A percentile compares a stretch with the other conserved stretches of the same genome.
phyloP scores from a whole-genome alignment of 257 asterid species.

The Solanum medicagineum region DNA sequence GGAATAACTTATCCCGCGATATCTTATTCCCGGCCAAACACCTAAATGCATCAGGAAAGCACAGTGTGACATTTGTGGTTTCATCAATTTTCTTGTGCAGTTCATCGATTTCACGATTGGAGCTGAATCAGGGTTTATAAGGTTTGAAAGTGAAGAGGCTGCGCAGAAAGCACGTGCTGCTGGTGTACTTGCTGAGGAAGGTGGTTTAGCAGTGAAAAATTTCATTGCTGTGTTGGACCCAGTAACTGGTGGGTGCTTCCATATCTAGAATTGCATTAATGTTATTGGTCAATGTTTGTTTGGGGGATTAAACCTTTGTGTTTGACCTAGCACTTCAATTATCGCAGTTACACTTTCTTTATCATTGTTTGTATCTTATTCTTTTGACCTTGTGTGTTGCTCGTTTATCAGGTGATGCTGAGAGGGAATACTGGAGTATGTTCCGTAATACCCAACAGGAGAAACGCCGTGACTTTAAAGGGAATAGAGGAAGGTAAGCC shows the following conservation, averaged over 20 bases:
- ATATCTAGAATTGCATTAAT: neutral
- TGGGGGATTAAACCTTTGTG: neutral
- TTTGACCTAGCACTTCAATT: neutral
- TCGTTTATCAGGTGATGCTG: constrained; percentile 65
- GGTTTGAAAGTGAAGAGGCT: constrained; percentile 77
- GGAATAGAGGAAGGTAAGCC: constrained; percentile 64
- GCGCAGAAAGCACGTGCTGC: constrained; percentile 89
- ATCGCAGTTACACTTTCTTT: neutral
- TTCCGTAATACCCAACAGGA: constrained; percentile 48
- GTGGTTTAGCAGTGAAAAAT: constrained; percentile 78
- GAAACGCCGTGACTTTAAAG: constrained; percentile 41
- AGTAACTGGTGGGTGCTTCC: constrained; percentile 48
- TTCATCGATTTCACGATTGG: constrained; percentile 76
- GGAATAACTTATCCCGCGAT: too few relatives aligned
- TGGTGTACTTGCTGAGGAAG: constrained; percentile 75
- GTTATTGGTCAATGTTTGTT: neutral
- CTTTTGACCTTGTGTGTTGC: neutral
- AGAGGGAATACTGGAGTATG: constrained; percentile 75
- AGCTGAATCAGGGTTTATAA: constrained; percentile 56
- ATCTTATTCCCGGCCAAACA: too few relatives aligned
- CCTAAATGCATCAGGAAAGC: neutral
- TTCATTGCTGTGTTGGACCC: constrained; percentile 70
- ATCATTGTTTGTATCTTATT: neutral
- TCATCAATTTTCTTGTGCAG: constrained; percentile 21
- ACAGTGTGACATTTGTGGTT: neutral